Percentiles rank a stretch among this genome's conserved stretches.
Evolutionary conservation across 768 basidiomycete genomes (phyloP).

Genomic region (Tricholoma hemisulphureum): DNA sequence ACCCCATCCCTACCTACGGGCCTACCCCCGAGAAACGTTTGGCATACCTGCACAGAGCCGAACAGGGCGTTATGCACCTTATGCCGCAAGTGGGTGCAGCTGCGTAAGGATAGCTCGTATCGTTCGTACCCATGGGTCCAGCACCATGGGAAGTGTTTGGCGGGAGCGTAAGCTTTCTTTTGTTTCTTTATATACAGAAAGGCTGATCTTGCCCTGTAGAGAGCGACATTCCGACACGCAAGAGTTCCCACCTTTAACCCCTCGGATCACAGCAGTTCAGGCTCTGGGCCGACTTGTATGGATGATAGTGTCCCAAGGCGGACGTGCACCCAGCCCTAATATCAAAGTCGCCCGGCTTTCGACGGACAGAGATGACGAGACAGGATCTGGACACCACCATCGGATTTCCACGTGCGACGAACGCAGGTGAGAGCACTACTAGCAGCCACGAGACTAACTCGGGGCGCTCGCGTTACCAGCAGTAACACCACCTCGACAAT

Average conservation of each 20-base stretch:
- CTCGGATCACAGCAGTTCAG: background rate
- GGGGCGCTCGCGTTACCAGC: background rate
- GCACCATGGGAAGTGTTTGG: slow-evolving; percentile 75
- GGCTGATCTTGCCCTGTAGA: slow-evolving; percentile 29
- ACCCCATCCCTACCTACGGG: slow-evolving; percentile 37
- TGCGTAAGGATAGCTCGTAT: slow-evolving; percentile 73
- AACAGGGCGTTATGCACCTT: slow-evolving; percentile 71
- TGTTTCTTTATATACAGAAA: background rate
- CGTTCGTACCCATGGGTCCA: slow-evolving; percentile 83
- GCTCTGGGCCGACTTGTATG: background rate
- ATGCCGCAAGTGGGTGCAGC: slow-evolving; percentile 81
- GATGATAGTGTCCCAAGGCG: background rate
- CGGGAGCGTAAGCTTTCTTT: slow-evolving; percentile 53
- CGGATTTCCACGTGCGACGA: background rate
- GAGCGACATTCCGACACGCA: slow-evolving; percentile 57
- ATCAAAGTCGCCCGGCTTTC: slow-evolving; percentile 18
- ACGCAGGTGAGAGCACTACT: background rate
- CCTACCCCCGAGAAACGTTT: slow-evolving; percentile 80
- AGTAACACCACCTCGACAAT: background rate
- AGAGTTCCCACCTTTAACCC: slow-evolving; percentile 5
- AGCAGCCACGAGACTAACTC: background rate
- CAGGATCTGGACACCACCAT: slow-evolving; percentile 29
- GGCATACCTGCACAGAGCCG: slow-evolving; percentile 69
- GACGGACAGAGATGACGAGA: slow-evolving; percentile 24
- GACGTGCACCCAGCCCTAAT: background rate